Base-by-base conservation (phyloP, 2,329 filamentous ascomycete species). In the Ustulina deusta region DNA sequence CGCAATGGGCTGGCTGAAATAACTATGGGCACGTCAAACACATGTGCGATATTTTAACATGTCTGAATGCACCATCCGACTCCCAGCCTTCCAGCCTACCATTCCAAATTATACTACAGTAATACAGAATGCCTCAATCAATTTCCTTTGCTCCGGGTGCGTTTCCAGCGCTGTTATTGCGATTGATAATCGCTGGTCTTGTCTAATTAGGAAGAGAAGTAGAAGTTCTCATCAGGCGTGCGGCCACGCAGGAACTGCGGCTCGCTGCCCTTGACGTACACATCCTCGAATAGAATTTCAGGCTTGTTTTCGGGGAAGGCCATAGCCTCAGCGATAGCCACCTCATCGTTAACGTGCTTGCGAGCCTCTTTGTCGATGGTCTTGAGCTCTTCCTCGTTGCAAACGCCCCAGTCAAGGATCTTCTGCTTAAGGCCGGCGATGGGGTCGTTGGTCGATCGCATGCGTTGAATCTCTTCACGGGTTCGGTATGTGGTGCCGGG, bases 401-500 rank as follows among this genome's bases (percentile, higher is more conserved):
- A 90, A 74, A 99, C 91, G 68, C 89, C 89, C 96, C 96, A 99
- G 83, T 99, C 96, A 66, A 99, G 85, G 74, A 99, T 91, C 87
- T 97, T 97, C 86, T 96, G 92, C 90, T 98, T 98, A 76, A 99
- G 90, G 68, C 96, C 96, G 77, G 94, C 94, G 79, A 99, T 99
- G 74, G 96, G 94, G 85, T 99, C 96, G 84, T 98, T 93, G 84
- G 96, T 99, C 77, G 92, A 97, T 79, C 96, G 93, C 96, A 99
- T 99, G 83, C 95, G 94, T 87, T 97, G 95, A 79, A 99, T 97
- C 86, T 99, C 96, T 87, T 99, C 96, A 83, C 96, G 94, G 76
- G 95, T 97, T 82, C 94, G 92, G 91, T 99, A 99, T 77, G 96
- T 98, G 82, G 96, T 99, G 82, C 96, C 96, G 68, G 96, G 96